These are phyloP conservation scores for Fusarium keratoplasticum DNA, from an alignment of 2,329 filamentous ascomycete genomes.

Conservation along the genomic window DNA sequence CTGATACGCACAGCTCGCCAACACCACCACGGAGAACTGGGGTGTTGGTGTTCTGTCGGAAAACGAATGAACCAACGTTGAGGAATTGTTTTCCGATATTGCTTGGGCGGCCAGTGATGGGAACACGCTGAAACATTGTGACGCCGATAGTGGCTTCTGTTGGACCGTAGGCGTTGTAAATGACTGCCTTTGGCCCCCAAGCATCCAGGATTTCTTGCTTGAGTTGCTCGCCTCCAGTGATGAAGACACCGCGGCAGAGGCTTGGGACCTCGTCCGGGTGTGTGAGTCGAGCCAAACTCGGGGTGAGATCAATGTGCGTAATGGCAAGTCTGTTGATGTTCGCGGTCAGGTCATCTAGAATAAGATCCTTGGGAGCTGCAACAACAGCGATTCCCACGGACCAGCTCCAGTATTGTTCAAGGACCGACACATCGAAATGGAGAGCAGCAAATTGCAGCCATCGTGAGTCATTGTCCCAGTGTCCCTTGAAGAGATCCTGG, in stretches of 20 bases:
- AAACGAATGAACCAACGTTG: slow-evolving; percentile 87
- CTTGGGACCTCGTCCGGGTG: slow-evolving; percentile 84
- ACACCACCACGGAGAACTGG: slow-evolving; percentile 83
- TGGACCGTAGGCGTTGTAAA: slow-evolving; percentile 93
- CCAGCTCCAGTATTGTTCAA: slow-evolving; percentile 98
- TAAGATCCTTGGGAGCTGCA: slow-evolving; percentile 82
- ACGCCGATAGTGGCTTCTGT: slow-evolving; percentile 94
- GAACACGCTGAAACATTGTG: slow-evolving; percentile 88
- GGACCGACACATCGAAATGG: slow-evolving; percentile 92
- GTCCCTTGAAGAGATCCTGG: slow-evolving; percentile 77
- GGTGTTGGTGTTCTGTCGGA: slow-evolving; percentile 74
- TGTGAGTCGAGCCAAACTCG: slow-evolving; percentile 83
- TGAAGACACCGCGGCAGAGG: slow-evolving; percentile 86
- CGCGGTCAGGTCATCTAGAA: slow-evolving; percentile 83
- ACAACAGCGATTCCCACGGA: slow-evolving; percentile 88
- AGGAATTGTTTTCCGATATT: slow-evolving; percentile 91
- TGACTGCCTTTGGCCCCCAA: slow-evolving; percentile 83
- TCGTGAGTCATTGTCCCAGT: slow-evolving; percentile 79
- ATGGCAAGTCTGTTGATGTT: slow-evolving; percentile 79
- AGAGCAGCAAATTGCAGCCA: slow-evolving; percentile 96
- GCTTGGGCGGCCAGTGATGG: slow-evolving; percentile 79
- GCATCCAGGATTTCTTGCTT: slow-evolving; percentile 89
- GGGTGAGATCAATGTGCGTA: slow-evolving; percentile 92
- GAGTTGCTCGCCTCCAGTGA: slow-evolving; percentile 89
- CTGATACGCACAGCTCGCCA: slow-evolving; percentile 90